Evolutionary conservation across 768 basidiomycete species (phyloP).

Genomic region (Russula ochroleuca): DNA sequence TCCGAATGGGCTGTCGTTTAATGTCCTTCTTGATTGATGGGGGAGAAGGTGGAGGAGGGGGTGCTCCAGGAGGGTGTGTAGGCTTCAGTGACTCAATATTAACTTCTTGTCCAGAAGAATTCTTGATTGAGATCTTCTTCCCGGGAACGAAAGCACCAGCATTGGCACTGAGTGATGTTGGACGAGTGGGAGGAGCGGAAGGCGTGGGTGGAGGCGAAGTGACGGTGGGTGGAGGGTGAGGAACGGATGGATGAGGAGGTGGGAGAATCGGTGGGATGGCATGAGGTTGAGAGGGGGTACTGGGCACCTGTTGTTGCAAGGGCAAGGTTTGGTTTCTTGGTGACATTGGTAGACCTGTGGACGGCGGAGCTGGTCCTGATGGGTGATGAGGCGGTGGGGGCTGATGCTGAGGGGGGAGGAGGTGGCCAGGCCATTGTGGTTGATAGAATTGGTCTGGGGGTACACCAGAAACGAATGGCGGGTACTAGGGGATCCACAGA

Average conservation of each 20-base stretch:
- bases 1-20: conserved; percentile 43
- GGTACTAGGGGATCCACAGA: conserved; percentile 30
- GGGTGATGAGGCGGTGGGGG: conserved; percentile 46
- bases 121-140: conserved; percentile 34
- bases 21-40: conserved; percentile 21
- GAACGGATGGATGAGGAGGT: conserved; percentile 45
- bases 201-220: conserved; percentile 70
- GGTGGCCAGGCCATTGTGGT: conserved; percentile 34
- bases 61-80: conserved; percentile 41
- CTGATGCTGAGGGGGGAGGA: conserved; percentile 35
- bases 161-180: conserved; percentile 49
- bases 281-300: conserved; percentile 65
- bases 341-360: conserved; percentile 60
- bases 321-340: conserved; percentile 55
- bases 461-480: conserved; percentile 38
- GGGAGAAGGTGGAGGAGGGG: conserved; percentile 33
- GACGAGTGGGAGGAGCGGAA: conserved; percentile 41
- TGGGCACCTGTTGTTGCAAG: conserved; percentile 49
- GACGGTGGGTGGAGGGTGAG: conserved; percentile 46
- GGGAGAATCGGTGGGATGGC: conserved; percentile 47
- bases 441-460: conserved; percentile 41
- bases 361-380: conserved; percentile 42
- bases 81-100: conserved; percentile 52
- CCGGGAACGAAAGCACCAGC: conserved; percentile 66
- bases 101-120: conserved; percentile 54